A percentile compares a stretch with the other conserved stretches of the same genome.
Conservation (phyloP, 768 basidiomycete genomes). For the Podaxis pistillaris region DNA sequence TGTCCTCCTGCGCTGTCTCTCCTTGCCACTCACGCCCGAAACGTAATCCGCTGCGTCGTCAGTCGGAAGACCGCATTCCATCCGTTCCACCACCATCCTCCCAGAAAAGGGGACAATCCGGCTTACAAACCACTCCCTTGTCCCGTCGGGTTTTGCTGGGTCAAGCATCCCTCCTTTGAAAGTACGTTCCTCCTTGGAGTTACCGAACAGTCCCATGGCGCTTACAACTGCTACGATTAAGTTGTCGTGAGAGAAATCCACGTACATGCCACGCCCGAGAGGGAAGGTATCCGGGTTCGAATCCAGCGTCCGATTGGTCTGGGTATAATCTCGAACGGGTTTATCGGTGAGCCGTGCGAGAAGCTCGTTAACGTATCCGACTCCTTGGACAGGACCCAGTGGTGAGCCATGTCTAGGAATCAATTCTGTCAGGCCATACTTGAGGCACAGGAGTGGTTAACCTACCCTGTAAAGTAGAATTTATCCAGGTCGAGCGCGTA, state of each 20-base stretch:
- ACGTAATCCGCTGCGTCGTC: neutral
- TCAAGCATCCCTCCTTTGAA: conserved; percentile 24
- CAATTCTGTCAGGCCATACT: neutral
- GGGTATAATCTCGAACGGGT: conserved; percentile 66
- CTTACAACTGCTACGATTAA: conserved; percentile 76
- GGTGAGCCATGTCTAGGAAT: conserved; percentile 56
- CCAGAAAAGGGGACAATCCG: conserved; percentile 73
- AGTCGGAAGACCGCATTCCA: conserved; percentile 39
- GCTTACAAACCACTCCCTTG: conserved; percentile 51
- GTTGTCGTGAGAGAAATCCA: conserved; percentile 87
- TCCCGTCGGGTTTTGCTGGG: conserved; percentile 29
- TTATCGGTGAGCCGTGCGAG: conserved; percentile 69
- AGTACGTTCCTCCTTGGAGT: conserved; percentile 20
- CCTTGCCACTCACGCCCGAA: neutral
- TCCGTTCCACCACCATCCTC: conserved; percentile 70
- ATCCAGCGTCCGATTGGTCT: conserved; percentile 76
- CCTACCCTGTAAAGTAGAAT: conserved; percentile 75
- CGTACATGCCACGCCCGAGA: conserved; percentile 59
- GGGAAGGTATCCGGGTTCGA: conserved; percentile 67
- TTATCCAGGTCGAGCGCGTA: conserved; percentile 74
- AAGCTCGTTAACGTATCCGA: conserved; percentile 87
- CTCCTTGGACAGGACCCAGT: conserved; percentile 76
- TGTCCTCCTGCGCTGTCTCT: conserved; percentile 18
- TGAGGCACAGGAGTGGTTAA: neutral
- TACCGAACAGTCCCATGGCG: conserved; percentile 52